Evolutionary conservation across 2,329 filamentous ascomycete genomes (phyloP), one percentile per base, ranked within the genome.

Genomic region (Scedosporium dehoogii): DNA sequence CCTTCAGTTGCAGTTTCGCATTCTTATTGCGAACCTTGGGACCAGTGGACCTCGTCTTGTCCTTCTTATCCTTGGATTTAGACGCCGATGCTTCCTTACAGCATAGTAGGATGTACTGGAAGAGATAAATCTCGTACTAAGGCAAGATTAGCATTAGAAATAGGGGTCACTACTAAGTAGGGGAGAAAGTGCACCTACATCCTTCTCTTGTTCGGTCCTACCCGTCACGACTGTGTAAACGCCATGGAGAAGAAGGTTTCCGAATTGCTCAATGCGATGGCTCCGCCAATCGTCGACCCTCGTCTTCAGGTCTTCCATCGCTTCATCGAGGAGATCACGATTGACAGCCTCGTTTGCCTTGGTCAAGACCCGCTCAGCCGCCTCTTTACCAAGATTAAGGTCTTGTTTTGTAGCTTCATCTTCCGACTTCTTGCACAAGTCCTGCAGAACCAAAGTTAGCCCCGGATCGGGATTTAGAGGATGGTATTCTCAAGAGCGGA

Each of bases 231-330:
- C 93, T 0, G 90, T 92, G 74, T 96, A 96, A 33, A 92, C 89
- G 41, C 94, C 94, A 68, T 96, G 90, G 25, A 96, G 80, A 38
- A 99, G 80, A 21, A 99, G 79, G 61, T 92, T 89, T 48, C 94
- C 94, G 69, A 99, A 97, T n/a, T 89, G 85, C 65, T 96, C 90
- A 29, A 97, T 87, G 64, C 88, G 86, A 71, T 97, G 90, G 60
- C 89, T 90, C 75, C 97, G 97, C 94, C 94, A 99, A 73, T 99
- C 94, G 70, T 97, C 94, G 1, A 99, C 93, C 59, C 94, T 83
- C 61, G 77, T 77, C 64, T 88, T 86, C 27, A 99, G 81, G 64
- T 97, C 94, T 64, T 89, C 85, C 9, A 96, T 79, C 5, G 92
- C 92, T 70, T 94, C 90, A 58, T 89, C 84, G 60, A 96, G 81